A percentile compares a stretch with the other conserved stretches of the same genome.
These are phyloP conservation scores for Neurospora sp. DNA, from an alignment of 495 filamentous ascomycete genomes.

Conservation along the genomic window DNA sequence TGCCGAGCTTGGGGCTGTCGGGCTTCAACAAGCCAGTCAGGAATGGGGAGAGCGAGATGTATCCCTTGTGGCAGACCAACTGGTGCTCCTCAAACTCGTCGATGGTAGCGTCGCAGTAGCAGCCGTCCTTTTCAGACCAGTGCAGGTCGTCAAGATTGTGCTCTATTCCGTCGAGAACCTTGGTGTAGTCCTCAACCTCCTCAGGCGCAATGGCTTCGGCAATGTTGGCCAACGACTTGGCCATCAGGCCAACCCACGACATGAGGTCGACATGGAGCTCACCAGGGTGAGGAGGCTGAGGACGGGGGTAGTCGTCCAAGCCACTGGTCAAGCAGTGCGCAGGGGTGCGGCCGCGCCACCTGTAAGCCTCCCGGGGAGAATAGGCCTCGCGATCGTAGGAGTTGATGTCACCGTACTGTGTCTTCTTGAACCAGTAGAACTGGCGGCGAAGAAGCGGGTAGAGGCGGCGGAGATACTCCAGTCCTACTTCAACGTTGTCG, in stretches of 20 bases:
- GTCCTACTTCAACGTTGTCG: conserved; percentile 54
- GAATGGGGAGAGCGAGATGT: conserved; percentile 91
- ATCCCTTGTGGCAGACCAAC: conserved; percentile 92
- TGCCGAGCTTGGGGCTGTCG: conserved; percentile 60
- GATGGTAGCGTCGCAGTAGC: conserved; percentile 91
- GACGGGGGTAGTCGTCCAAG: conserved; percentile 88
- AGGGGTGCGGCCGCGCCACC: conserved; percentile 86
- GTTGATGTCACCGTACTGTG: conserved; percentile 83
- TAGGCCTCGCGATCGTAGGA: conserved; percentile 81
- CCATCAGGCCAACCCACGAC: conserved; percentile 95
- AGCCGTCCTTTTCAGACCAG: conserved; percentile 69
- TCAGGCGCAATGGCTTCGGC: conserved; percentile 60
- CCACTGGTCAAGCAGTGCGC: conserved; percentile 86
- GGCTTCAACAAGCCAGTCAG: conserved; percentile 63
- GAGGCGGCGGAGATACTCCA: conserved; percentile 65
- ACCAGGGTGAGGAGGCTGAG: conserved; percentile 94
- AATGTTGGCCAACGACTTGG: conserved; percentile 66
- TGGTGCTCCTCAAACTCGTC: conserved; percentile 88
- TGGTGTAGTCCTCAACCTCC: conserved; percentile 61
- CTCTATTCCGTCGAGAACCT: conserved; percentile 65
- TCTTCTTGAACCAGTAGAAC: conserved; percentile 88
- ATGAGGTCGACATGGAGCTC: conserved; percentile 94
- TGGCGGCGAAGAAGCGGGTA: conserved; percentile 91
- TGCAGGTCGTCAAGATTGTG: conserved; percentile 90
- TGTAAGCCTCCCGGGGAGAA: conserved; percentile 81